Evolutionary conservation across 257 asterid species (phyloP).

Genomic region (Fraxinus pennsylvanica): DNA sequence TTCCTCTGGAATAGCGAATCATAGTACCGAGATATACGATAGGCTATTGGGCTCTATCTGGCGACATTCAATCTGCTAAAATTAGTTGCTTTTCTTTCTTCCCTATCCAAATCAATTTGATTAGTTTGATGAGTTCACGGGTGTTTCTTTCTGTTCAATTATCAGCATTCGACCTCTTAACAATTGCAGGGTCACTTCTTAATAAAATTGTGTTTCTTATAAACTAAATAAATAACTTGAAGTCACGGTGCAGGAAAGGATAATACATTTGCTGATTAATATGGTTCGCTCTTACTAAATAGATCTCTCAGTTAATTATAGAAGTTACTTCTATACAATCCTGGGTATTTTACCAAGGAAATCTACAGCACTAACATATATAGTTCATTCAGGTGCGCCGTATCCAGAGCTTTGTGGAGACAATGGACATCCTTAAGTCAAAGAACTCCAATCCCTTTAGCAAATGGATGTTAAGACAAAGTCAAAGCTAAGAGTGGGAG

Average conservation of each 20-base stretch:
- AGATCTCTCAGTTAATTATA: neutral
- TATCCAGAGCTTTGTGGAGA: conserved; percentile 74
- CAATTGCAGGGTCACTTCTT: neutral
- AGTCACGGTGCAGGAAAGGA: neutral
- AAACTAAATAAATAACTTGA: neutral
- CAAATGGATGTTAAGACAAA: no score
- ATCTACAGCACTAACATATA: neutral
- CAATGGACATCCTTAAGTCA: conserved; percentile 63
- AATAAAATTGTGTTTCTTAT: neutral
- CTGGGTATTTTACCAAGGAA: neutral
- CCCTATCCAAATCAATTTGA: neutral
- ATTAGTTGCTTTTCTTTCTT: neutral
- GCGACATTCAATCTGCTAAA: neutral
- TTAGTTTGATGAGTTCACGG: neutral
- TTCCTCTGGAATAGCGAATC: neutral
- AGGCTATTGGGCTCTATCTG: neutral
- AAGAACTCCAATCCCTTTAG: conserved; percentile 51
- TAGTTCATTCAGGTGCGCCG: conserved; percentile 65
- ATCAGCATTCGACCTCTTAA: no score
- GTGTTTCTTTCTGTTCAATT: no score
- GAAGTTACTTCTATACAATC: neutral
- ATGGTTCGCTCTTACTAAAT: conserved; percentile 3
- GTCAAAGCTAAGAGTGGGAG: conserved; percentile 61
- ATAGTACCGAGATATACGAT: no score
- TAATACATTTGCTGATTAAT: neutral